Evolutionary conservation across 2,329 filamentous ascomycete genomes (phyloP).

Genomic region (Claviceps africana): DNA sequence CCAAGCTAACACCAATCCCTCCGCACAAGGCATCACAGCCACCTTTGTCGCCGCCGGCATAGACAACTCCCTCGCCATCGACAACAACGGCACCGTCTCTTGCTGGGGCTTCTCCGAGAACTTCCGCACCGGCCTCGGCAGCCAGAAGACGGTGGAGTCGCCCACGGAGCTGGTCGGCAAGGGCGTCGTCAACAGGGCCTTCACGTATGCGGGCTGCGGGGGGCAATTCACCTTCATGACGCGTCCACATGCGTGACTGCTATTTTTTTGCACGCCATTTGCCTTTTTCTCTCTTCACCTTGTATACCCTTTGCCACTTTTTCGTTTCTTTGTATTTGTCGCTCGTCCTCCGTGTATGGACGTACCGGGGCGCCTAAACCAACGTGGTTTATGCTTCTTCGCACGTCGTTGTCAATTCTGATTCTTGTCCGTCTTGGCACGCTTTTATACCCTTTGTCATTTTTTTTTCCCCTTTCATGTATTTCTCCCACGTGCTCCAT

Average conservation of each 20-base stretch:
- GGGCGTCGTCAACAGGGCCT: neutral
- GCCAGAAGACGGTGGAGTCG: slow-evolving; percentile 10
- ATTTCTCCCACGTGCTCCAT: no score
- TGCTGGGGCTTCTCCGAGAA: slow-evolving; percentile 61
- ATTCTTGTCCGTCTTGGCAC: no score
- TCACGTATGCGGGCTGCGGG: slow-evolving; percentile 6
- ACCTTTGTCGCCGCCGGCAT: slow-evolving; percentile 40
- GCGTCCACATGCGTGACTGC: neutral
- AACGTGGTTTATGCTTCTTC: no score
- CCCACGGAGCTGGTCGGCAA: slow-evolving; percentile 4
- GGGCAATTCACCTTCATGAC: slow-evolving; percentile 5
- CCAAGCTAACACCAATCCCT: neutral
- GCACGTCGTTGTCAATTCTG: no score
- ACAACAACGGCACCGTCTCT: slow-evolving; percentile 50
- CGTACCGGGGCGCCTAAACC: no score
- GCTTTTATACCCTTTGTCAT: no score
- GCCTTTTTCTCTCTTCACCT: neutral
- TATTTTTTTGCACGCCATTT: neutral
- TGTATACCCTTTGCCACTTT: neutral
- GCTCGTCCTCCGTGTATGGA: no score
- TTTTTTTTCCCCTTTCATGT: no score
- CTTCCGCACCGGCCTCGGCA: slow-evolving; percentile 60
- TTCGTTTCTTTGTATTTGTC: no score
- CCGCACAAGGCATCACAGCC: slow-evolving; percentile 5
- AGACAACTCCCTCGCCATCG: slow-evolving; percentile 55